Percentiles rank a stretch among this genome's conserved stretches.
phyloP scores from a whole-genome alignment of 2,329 filamentous ascomycete genomes.

The Hypoxylon sp. region DNA sequence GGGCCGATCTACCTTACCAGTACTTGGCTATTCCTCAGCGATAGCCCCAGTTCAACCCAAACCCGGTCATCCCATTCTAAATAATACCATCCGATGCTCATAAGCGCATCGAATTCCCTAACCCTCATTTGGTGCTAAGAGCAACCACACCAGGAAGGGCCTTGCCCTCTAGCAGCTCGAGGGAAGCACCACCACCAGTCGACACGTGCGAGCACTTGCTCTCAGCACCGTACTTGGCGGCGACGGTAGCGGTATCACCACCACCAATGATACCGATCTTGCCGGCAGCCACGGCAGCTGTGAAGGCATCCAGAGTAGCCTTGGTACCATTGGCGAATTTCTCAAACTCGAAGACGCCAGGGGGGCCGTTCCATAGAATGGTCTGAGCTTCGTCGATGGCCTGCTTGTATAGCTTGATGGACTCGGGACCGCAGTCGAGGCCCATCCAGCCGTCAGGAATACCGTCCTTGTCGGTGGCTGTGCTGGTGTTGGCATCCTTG shows the following conservation, averaged over 20 bases:
- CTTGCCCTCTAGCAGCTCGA: constrained; percentile 98
- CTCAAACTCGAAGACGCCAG: constrained; percentile 97
- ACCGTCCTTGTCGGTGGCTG: constrained; percentile 87
- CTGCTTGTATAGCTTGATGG: constrained; percentile 87
- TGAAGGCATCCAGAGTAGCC: constrained; percentile 89
- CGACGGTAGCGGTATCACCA: constrained; percentile 97
- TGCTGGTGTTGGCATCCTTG: constrained; percentile 83
- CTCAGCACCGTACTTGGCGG: constrained; percentile 96
- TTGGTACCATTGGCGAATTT: constrained; percentile 95
- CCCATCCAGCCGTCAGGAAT: constrained; percentile 99
- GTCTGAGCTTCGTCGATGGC: constrained; percentile 92
- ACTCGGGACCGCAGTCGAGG: constrained; percentile 93
- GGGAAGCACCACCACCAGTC: constrained; percentile 93
- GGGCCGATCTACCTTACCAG: constrained; percentile 21
- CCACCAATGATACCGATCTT: constrained; percentile 99
- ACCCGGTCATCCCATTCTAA: constrained; percentile 20
- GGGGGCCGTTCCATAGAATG: constrained; percentile 98
- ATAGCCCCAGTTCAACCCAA: constrained; percentile 1
- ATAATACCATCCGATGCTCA: constrained; percentile 20
- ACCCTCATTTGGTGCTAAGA: constrained; percentile 81
- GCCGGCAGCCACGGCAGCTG: constrained; percentile 83
- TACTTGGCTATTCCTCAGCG: neutral
- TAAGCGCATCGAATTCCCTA: constrained; percentile 29
- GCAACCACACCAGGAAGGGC: constrained; percentile 93
- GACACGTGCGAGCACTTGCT: constrained; percentile 98